These are phyloP conservation scores for Pseudozyma hubeiensis DNA, from an alignment of 1,284 basidiomycete genomes.

Conservation along the genomic window DNA sequence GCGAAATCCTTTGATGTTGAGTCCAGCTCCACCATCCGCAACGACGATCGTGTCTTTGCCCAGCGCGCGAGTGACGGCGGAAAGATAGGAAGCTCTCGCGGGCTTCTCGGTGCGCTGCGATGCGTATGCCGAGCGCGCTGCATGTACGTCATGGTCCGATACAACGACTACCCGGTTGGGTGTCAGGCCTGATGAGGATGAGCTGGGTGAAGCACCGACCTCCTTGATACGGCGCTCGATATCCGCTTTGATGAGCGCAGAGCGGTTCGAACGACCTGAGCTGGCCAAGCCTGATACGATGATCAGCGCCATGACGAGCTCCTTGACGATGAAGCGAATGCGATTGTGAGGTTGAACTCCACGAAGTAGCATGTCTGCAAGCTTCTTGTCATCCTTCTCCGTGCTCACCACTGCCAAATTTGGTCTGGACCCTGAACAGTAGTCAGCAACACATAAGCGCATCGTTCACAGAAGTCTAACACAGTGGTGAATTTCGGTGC, in stretches of 20 bases:
- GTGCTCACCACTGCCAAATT: no score
- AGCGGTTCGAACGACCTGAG: slow-evolving; percentile 85
- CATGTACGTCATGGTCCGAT: slow-evolving; percentile 80
- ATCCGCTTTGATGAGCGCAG: slow-evolving; percentile 75
- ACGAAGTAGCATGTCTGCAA: neutral
- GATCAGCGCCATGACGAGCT: slow-evolving; percentile 84
- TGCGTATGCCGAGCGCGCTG: slow-evolving; percentile 77
- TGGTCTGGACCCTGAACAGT: slow-evolving; percentile 17
- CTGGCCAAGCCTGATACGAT: slow-evolving; percentile 90
- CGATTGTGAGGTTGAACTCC: neutral
- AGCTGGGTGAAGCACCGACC: slow-evolving; percentile 71
- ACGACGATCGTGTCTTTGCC: slow-evolving; percentile 82
- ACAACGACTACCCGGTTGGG: slow-evolving; percentile 74
- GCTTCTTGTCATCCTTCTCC: neutral
- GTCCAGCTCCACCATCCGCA: slow-evolving; percentile 80
- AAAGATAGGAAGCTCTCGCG: slow-evolving; percentile 86
- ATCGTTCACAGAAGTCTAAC: slow-evolving; percentile 1
- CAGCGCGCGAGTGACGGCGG: slow-evolving; percentile 82
- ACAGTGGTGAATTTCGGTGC: slow-evolving; percentile 9
- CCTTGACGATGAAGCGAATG: neutral
- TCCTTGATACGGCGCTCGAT: slow-evolving; percentile 75
- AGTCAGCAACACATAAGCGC: slow-evolving; percentile 14
- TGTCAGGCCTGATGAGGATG: slow-evolving; percentile 71
- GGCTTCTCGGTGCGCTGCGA: slow-evolving; percentile 88
- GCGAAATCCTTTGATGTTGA: slow-evolving; percentile 94